Evolutionary conservation across 2,329 filamentous ascomycete genomes (phyloP).

Genomic region (Cladosporium sphaerospermum): DNA sequence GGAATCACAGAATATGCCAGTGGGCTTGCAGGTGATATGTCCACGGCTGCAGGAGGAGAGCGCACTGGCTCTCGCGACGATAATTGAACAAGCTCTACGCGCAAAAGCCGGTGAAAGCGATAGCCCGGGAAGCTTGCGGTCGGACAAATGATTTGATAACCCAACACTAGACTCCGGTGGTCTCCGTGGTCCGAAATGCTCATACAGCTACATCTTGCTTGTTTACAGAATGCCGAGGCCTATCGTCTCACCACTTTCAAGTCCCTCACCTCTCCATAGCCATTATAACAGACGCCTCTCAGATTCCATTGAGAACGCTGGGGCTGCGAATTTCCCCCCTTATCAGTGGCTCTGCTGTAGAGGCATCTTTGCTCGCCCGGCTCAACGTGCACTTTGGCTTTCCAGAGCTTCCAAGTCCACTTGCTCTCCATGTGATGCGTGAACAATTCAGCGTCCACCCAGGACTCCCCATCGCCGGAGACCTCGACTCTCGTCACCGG

Average conservation of each 20-base stretch:
- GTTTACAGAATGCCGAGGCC: slow-evolving; percentile 25
- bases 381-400: slow-evolving; percentile 45
- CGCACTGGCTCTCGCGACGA: slow-evolving; percentile 17
- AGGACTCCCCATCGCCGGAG: slow-evolving; percentile 55
- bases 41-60: slow-evolving; percentile 23
- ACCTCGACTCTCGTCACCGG: slow-evolving; percentile 62
- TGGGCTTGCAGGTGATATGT: slow-evolving; percentile 23
- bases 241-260: slow-evolving; percentile 37
- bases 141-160: slow-evolving; percentile 18
- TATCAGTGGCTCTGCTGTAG: slow-evolving; percentile 55
- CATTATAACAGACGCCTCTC: slow-evolving; percentile 38
- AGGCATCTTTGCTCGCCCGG: slow-evolving; percentile 51
- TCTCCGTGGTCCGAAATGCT: slow-evolving; percentile 25
- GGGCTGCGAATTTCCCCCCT: slow-evolving; percentile 55
- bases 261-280: slow-evolving; percentile 40
- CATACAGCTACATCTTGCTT: slow-evolving; percentile 28
- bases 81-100: slow-evolving; percentile 11
- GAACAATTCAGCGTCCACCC: slow-evolving; percentile 53
- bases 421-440: slow-evolving; percentile 49
- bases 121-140: not conserved
- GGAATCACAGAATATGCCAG: slow-evolving; percentile 18
- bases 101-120: not conserved
- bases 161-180: slow-evolving; percentile 29
- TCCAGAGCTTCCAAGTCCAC: slow-evolving; percentile 54
- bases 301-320: slow-evolving; percentile 53